Evolutionary conservation across 1,284 basidiomycete genomes (phyloP).

Genomic region (Vanrija sp.): DNA sequence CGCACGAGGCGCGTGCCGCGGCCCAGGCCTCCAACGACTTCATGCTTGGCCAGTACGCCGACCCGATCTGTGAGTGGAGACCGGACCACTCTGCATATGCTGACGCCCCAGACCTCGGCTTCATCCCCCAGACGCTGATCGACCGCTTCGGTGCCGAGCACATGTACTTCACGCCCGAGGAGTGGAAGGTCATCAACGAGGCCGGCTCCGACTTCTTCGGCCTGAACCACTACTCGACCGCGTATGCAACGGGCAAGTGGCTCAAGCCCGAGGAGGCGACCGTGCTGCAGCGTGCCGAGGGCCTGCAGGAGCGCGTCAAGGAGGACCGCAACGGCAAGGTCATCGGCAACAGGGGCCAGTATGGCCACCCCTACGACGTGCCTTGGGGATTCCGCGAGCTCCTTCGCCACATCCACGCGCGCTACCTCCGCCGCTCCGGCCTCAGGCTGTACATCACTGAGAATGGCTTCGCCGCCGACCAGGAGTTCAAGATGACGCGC

Average conservation of each 20-base stretch:
- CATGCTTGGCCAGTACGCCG: slow-evolving; percentile 23
- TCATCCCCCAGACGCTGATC: slow-evolving; percentile 3
- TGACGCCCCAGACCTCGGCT: not conserved
- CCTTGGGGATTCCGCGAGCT: slow-evolving; percentile 19
- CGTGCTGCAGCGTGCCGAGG: not conserved
- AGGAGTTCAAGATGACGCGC: slow-evolving; percentile 3
- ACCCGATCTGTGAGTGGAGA: slow-evolving; percentile 23
- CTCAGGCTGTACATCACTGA: slow-evolving; percentile 24
- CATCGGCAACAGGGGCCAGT: slow-evolving; percentile 25
- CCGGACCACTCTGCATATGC: not conserved
- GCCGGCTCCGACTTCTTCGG: slow-evolving; percentile 24
- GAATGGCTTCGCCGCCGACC: slow-evolving; percentile 4
- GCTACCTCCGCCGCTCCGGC: not conserved
- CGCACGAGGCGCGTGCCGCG: slow-evolving; percentile 15
- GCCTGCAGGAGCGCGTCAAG: slow-evolving; percentile 10
- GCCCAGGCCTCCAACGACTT: slow-evolving; percentile 12
- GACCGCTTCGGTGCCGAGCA: slow-evolving; percentile 5
- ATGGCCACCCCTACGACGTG: slow-evolving; percentile 28
- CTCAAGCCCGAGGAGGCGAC: no score
- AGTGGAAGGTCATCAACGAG: slow-evolving; percentile 17
- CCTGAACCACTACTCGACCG: slow-evolving; percentile 27
- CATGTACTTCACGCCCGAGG: slow-evolving; percentile 10
- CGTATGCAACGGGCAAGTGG: slow-evolving; percentile 17
- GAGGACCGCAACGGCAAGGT: slow-evolving; percentile 22
- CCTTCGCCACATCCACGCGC: slow-evolving; percentile 9